Evolutionary conservation across 2,329 filamentous ascomycete genomes (phyloP).

Genomic region (Fusarium newnesense): DNA sequence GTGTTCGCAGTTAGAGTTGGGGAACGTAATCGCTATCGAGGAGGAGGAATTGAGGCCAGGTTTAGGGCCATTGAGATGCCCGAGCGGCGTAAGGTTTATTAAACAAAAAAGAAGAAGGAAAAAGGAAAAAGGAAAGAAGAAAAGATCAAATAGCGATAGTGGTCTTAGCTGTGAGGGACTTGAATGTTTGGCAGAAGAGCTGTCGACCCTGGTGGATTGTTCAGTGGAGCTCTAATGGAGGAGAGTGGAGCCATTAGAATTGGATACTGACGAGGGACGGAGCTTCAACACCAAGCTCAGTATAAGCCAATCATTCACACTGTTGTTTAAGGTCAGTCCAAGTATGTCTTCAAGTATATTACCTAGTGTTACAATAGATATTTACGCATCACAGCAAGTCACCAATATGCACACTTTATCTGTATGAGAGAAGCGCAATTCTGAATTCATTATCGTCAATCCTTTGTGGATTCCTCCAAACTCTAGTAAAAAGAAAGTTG

Average conservation of each 20-base stretch:
- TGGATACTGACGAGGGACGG: neutral
- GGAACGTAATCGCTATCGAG: conserved; percentile 26
- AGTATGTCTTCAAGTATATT: neutral
- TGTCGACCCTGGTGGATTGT: conserved; percentile 34
- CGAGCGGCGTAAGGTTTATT: conserved; percentile 11
- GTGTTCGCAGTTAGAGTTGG: conserved; percentile 29
- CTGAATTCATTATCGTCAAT: conserved; percentile 27
- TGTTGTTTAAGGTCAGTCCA: neutral
- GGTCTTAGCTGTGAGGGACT: conserved; percentile 34
- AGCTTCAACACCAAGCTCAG: conserved; percentile 3
- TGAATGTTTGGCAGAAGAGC: conserved; percentile 24
- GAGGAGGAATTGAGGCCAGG: conserved; percentile 16
- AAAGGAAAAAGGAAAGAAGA: neutral
- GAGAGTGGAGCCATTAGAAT: conserved; percentile 25
- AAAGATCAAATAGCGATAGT: conserved; percentile 19
- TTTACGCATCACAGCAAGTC: neutral
- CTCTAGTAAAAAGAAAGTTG: conserved; percentile 24
- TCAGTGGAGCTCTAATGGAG: conserved; percentile 35
- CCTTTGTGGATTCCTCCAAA: conserved; percentile 21
- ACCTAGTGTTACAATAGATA: too few species aligned
- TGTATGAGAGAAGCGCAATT: conserved; percentile 5
- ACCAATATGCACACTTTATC: neutral
- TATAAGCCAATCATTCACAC: conserved; percentile 17
- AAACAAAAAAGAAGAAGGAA: conserved; percentile 16
- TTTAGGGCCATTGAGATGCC: conserved; percentile 44